These are phyloP conservation scores for Martensiomyces pterosporus DNA, from an alignment of 192 early-diverging fungal genomes.

Conservation along the genomic window DNA sequence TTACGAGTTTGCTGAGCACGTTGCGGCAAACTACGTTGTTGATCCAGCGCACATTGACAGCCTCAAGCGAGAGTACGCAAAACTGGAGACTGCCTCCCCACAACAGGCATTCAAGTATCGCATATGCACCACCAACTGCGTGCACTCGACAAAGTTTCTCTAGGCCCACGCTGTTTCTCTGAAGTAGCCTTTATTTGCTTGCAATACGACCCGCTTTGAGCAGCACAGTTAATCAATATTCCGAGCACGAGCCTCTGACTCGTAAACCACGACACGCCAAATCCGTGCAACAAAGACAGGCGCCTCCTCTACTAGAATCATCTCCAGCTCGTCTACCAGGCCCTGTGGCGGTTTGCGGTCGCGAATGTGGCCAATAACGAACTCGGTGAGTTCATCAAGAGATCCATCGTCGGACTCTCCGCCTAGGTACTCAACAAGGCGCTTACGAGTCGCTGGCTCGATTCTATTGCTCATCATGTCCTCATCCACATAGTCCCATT, in stretches of 20 bases:
- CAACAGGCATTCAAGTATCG: conserved; percentile 39
- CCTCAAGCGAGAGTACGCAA: conserved; percentile 15
- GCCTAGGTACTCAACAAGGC: conserved; percentile 76
- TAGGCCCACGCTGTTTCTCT: neutral
- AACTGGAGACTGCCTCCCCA: conserved; percentile 16
- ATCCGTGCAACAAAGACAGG: conserved; percentile 80
- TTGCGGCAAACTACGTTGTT: conserved; percentile 26
- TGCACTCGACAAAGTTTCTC: conserved; percentile 20
- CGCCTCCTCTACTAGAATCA: conserved; percentile 85
- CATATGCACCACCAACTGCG: conserved; percentile 25
- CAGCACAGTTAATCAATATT: neutral
- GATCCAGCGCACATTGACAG: conserved; percentile 5
- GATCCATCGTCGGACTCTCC: conserved; percentile 57
- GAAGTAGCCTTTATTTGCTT: no score
- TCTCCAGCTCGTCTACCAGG: conserved; percentile 73
- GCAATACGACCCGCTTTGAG: no score
- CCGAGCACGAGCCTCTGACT: neutral
- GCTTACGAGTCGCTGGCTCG: conserved; percentile 70
- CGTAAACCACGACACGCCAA: conserved; percentile 57
- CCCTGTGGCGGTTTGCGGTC: conserved; percentile 60
- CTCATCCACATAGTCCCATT: conserved; percentile 32
- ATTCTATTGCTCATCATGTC: conserved; percentile 62
- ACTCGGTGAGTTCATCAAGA: conserved; percentile 67
- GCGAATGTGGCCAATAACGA: conserved; percentile 68
- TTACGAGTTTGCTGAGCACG: conserved; percentile 24